Evolutionary conservation across 1,139 yeast genomes (phyloP), one percentile per base, ranked within the genome.

Genomic region (Zygosaccharomyces sapae): DNA sequence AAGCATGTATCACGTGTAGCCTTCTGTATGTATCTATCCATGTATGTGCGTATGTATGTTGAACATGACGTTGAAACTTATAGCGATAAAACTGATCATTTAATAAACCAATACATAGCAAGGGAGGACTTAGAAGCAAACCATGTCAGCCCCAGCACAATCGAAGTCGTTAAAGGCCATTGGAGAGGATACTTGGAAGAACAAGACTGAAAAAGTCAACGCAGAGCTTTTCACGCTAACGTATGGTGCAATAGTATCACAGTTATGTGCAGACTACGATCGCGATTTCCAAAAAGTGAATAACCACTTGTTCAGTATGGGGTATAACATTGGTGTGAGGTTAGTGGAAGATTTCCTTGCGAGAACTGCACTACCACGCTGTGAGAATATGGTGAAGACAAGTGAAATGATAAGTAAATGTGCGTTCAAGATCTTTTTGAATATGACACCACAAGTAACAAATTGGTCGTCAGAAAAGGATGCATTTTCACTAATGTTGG

Each of bases 161-260:
- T 37, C 53, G 3, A 56, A 55, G 44, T 55, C 62, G 7, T 49
- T 62, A 6, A 76, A 80, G 57, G 71, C 78, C 34, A 70, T 81
- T 13, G 94, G 95, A 27, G 97, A 92, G 51, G 97, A 90, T 49
- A 80, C 89, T 47, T 92, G 97, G 97, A 88, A 87, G 68, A 85
- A 81, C 61, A 80, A 79, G 55, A 86, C 86, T 38, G 96, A 88
- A 58, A 92, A 92, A 68, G 84, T 92, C 49, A 90, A 90, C 65
- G 85, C 96, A 3, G 99, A 94, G 67, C 75, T 92, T 44, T 86
- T 92, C 69, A 88, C 96, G 13, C 72, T 92, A 49, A 90, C 97
- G 0, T 92, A 92, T 62, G 99, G 99, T 8, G 83, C 96, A 2
- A 79, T 94, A 39, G 98, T 92, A 43, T 80, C 95, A n/a, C 97